Evolutionary conservation across 768 basidiomycete species (phyloP).

Genomic region (Paxillus rubicundulus): DNA sequence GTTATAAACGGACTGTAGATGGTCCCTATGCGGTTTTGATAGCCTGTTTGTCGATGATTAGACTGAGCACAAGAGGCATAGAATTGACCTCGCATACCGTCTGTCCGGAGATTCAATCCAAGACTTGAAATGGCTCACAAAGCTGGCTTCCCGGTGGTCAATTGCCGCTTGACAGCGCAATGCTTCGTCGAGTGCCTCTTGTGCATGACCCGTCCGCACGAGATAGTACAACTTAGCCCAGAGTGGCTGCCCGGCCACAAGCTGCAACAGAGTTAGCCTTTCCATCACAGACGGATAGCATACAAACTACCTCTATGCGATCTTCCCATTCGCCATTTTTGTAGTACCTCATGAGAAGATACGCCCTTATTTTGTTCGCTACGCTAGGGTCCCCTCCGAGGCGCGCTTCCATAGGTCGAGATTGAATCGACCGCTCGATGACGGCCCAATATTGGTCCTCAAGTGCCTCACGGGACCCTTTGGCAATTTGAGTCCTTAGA

Average conservation of each 20-base stretch:
- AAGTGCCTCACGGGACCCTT: conserved; percentile 74
- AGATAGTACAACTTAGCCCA: conserved; percentile 97
- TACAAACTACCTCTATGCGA: conserved; percentile 71
- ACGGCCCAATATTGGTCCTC: conserved; percentile 89
- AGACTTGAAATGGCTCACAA: conserved; percentile 76
- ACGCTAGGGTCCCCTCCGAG: conserved; percentile 91
- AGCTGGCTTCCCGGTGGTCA: conserved; percentile 76
- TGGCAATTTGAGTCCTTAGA: conserved; percentile 71
- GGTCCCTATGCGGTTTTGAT: conserved; percentile 72
- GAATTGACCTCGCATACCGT: conserved; percentile 44
- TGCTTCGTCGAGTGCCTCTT: conserved; percentile 81
- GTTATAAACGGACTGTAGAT: conserved; percentile 77
- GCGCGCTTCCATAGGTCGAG: conserved; percentile 77
- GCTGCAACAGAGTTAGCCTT: conserved; percentile 38
- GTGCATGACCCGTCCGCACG: conserved; percentile 76
- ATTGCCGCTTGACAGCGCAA: conserved; percentile 65
- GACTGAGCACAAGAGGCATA: neutral
- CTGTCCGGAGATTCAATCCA: conserved; percentile 83
- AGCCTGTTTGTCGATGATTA: conserved; percentile 41
- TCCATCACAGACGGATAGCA: neutral
- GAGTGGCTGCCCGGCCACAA: conserved; percentile 81
- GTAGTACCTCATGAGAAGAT: conserved; percentile 77
- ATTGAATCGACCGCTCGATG: conserved; percentile 77
- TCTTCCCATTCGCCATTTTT: conserved; percentile 82
- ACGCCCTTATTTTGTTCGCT: conserved; percentile 86